A percentile compares a stretch with the other conserved stretches of the same genome.
Conservation (phyloP, 2,329 filamentous ascomycete genomes). For the Coniosporium tulheliwenetii region DNA sequence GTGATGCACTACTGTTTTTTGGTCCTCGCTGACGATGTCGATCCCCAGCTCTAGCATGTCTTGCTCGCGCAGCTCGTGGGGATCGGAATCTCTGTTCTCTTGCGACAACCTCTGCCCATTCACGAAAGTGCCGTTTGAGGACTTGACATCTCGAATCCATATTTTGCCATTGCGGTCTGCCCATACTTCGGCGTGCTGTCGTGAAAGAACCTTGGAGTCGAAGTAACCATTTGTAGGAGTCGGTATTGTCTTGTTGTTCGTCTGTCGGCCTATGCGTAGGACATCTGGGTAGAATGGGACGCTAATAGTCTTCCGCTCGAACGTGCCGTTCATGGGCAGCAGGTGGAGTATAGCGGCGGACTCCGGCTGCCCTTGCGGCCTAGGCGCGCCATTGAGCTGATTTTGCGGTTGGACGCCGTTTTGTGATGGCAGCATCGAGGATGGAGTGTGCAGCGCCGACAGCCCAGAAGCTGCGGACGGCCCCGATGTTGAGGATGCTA, state of each 20-base stretch:
- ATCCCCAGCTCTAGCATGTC: conserved; percentile 93
- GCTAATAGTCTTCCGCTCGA: conserved; percentile 90
- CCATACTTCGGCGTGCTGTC: conserved; percentile 94
- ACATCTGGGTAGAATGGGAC: conserved; percentile 92
- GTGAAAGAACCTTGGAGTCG: conserved; percentile 91
- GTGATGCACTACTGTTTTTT: conserved; percentile 96
- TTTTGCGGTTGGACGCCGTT: conserved; percentile 46
- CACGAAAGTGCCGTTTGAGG: conserved; percentile 96
- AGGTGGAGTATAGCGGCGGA: conserved; percentile 70
- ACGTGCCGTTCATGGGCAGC: conserved; percentile 84
- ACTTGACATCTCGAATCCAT: conserved; percentile 94
- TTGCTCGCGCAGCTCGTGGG: conserved; percentile 78
- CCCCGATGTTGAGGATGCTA: conserved; percentile 41
- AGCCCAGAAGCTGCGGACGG: conserved; percentile 45
- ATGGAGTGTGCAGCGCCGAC: conserved; percentile 46
- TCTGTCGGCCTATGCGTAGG: conserved; percentile 85
- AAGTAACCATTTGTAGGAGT: conserved; percentile 89
- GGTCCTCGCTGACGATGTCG: conserved; percentile 96
- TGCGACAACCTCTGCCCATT: conserved; percentile 80
- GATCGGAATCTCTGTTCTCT: conserved; percentile 92
- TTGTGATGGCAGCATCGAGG: conserved; percentile 50
- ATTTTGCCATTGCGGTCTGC: conserved; percentile 75
- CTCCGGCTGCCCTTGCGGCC: conserved; percentile 31
- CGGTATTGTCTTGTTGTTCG: conserved; percentile 88
- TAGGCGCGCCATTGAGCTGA: conserved; percentile 41